These are phyloP conservation scores for Aspergillus spinulosporus DNA, from an alignment of 2,329 filamentous ascomycete genomes.

Conservation along the genomic window DNA sequence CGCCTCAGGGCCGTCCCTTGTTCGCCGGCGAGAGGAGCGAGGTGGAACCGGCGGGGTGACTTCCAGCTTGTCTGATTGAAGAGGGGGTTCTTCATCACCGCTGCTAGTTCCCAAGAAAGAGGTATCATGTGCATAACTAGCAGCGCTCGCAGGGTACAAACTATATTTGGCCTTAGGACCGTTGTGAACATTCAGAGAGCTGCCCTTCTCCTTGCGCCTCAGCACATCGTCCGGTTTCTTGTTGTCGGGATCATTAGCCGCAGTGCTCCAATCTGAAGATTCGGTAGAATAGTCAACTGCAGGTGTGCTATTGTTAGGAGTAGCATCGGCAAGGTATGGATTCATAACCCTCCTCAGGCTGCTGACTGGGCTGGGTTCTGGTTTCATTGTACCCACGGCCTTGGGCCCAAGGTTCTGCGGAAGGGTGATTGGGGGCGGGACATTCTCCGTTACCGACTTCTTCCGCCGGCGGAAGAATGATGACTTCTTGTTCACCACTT, in stretches of 20 bases:
- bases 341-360: slow-evolving; percentile 86
- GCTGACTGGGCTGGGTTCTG: slow-evolving; percentile 65
- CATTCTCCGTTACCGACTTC: slow-evolving; percentile 74
- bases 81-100: slow-evolving; percentile 33
- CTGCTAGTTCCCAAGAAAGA: slow-evolving; percentile 39
- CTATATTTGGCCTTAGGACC: slow-evolving; percentile 28
- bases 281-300: slow-evolving; percentile 26
- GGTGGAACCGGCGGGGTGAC: slow-evolving; percentile 15
- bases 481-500: slow-evolving; percentile 83
- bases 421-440: slow-evolving; percentile 59
- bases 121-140: slow-evolving; percentile 28
- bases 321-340: slow-evolving; percentile 64
- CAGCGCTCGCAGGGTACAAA: slow-evolving; percentile 29
- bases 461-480: slow-evolving; percentile 93
- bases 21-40: slow-evolving; percentile 15
- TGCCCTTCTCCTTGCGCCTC: slow-evolving; percentile 27
- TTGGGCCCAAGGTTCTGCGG: slow-evolving; percentile 47
- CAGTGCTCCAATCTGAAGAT: slow-evolving; percentile 23
- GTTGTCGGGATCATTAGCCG: slow-evolving; percentile 19
- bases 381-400: slow-evolving; percentile 29
- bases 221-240: slow-evolving; percentile 21
- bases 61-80: slow-evolving; percentile 25
- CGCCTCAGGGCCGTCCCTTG: slow-evolving; percentile 10
- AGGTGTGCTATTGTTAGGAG: slow-evolving; percentile 16
- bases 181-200: slow-evolving; percentile 27